phyloP scores from a whole-genome alignment of 1,284 basidiomycete species.

The Apiotrichum laibachii region DNA sequence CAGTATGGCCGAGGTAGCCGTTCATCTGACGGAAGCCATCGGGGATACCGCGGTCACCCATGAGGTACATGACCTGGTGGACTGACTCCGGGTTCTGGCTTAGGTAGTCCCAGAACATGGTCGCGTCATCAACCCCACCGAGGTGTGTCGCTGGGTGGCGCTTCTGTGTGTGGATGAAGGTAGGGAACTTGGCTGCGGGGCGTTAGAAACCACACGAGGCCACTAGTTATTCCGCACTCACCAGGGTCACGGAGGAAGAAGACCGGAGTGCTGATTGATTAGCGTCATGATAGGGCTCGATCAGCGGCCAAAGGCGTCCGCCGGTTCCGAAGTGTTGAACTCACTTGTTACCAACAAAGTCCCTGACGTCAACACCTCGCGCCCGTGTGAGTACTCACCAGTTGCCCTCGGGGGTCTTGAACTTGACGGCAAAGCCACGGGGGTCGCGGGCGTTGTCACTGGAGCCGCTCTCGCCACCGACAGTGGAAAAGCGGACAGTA shows the following conservation, averaged over 20 bases:
- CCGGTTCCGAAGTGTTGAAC: background rate
- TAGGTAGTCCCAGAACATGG: slow-evolving; percentile 73
- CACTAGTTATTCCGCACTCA: background rate
- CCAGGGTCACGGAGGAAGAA: slow-evolving; percentile 17
- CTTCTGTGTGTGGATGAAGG: slow-evolving; percentile 86
- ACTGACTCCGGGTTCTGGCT: slow-evolving; percentile 87
- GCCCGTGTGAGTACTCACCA: slow-evolving; percentile 42
- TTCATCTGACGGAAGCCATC: slow-evolving; percentile 69
- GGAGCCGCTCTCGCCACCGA: slow-evolving; percentile 73
- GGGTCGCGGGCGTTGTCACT: slow-evolving; percentile 83
- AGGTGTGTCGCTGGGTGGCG: slow-evolving; percentile 57
- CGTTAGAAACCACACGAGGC: background rate
- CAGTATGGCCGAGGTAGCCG: slow-evolving; percentile 89
- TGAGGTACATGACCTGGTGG: slow-evolving; percentile 70
- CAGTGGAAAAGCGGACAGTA: slow-evolving; percentile 53
- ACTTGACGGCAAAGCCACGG: slow-evolving; percentile 87
- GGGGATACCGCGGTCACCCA: slow-evolving; percentile 70
- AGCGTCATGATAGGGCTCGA: background rate
- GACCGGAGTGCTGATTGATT: slow-evolving; percentile 5
- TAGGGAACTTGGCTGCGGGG: slow-evolving; percentile 54
- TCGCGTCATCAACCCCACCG: slow-evolving; percentile 41
- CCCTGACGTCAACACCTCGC: slow-evolving; percentile 43
- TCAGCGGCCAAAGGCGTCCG: background rate
- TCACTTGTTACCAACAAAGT: slow-evolving; percentile 79
- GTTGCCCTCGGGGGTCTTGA: slow-evolving; percentile 84